Base-by-base conservation (phyloP, 345 rosid genomes). In the Erucastrum elatum region DNA sequence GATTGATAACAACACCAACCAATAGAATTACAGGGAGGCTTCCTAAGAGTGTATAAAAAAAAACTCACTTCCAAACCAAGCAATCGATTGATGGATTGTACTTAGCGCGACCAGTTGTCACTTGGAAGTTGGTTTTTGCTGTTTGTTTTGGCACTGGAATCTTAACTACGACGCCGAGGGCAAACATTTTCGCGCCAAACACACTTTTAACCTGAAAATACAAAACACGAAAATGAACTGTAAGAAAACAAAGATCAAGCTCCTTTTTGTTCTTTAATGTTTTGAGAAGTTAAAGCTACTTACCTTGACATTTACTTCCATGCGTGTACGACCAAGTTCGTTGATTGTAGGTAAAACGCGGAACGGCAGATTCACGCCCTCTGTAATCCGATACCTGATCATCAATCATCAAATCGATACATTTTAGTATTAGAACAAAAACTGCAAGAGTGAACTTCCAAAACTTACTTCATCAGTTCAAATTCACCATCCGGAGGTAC, bases 401-500 rank as follows among this genome's bases (percentile, higher is more conserved):
- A 77, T 25, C 53, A 71, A 77, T 25, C 53, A 71, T 17, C 46
- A 66, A 33, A 59, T 76, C 29, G 76, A 27, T 59, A 71, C 29
- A 65, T 37, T 26, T 27, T 8, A 0, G 8, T 26, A 44, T 3
- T 26, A 35, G 67, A 72, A 51, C 66, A 46, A 65, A 60, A 65
- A 15, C 12, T 11, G 64, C 30, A 46, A 70, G 4, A 58, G 9
- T 8, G 35, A 29, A 27, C 9, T 8, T 68, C 1, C 2, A 7
- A 31, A 26, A 75, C 99, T 89, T 89, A 96, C 99, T 96, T 96
- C 98, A 96, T 96, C 72, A 96, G 86, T 82, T 96, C 99, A 82
- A 91, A 96, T 89, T 96, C 97, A 75, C 99, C 99, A 86, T 96
- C 99, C 3, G 99, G 99, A 25, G 98, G 99, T 62, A 91, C 99